These are phyloP conservation scores for Russula ochroleuca DNA, from an alignment of 768 basidiomycete species.

Conservation along the genomic window DNA sequence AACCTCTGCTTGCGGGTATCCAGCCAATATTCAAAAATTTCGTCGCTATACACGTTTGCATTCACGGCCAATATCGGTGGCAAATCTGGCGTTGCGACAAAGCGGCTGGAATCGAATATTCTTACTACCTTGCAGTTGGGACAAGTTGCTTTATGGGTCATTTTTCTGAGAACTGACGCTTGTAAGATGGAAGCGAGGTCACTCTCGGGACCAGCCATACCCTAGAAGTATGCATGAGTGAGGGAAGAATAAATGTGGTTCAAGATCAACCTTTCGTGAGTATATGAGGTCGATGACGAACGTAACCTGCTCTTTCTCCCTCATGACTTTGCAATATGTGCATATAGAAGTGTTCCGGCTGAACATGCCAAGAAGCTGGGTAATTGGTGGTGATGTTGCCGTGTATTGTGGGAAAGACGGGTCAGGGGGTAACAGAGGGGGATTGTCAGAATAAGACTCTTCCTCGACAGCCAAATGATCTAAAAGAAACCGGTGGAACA, in stretches of 20 bases:
- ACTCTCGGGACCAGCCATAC: slow-evolving; percentile 37
- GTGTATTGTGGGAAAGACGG: slow-evolving; percentile 29
- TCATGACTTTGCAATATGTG: slow-evolving; percentile 61
- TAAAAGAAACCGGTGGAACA: slow-evolving; percentile 90
- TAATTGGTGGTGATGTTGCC: slow-evolving; percentile 58
- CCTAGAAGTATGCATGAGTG: slow-evolving; percentile 31
- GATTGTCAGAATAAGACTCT: slow-evolving; percentile 58
- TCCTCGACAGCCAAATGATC: slow-evolving; percentile 80
- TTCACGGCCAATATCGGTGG: slow-evolving; percentile 90
- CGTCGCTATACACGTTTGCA: slow-evolving; percentile 73
- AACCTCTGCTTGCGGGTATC: slow-evolving; percentile 59
- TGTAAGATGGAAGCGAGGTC: slow-evolving; percentile 71
- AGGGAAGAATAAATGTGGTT: background rate
- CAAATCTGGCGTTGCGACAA: slow-evolving; percentile 57
- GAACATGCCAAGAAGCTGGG: slow-evolving; percentile 80
- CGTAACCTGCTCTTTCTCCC: slow-evolving; percentile 72
- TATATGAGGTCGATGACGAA: slow-evolving; percentile 86
- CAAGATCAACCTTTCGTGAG: slow-evolving; percentile 63
- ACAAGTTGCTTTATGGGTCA: slow-evolving; percentile 83
- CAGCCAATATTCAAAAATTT: slow-evolving; percentile 69
- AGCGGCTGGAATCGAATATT: slow-evolving; percentile 65
- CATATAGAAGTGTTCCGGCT: slow-evolving; percentile 75
- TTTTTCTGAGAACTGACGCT: slow-evolving; percentile 73
- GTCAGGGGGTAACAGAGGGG: slow-evolving; percentile 41
- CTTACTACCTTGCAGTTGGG: slow-evolving; percentile 74